Base-by-base conservation (phyloP, 164 flowering plant genomes). In the Aristolochia fimbriata region DNA sequence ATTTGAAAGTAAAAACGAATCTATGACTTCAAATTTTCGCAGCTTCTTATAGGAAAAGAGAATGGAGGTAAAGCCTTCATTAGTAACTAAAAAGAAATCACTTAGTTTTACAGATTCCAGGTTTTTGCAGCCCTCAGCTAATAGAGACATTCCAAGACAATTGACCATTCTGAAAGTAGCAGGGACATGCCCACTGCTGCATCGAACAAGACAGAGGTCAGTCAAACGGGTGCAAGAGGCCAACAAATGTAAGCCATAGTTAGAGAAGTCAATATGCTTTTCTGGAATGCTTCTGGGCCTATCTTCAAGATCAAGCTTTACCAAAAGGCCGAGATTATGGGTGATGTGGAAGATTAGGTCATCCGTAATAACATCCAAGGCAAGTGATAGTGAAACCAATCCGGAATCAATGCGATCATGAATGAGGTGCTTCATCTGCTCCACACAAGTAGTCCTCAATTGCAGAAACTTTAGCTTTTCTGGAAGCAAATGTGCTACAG, bases 1-100 rank as follows among this genome's bases (percentile, higher is more conserved):
- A 64, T 80, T 80, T 11, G 84, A 74, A 58, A 80, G 49, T 25
- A 61, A 54, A 2, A 53, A 53, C 20, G 77, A 67, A 62, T 65
- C 71, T 1, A 70, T 63, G 16, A 74, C 63, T 67, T 80, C 81
- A 67, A 77, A 71, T 33, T 74, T 78, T 58, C 74, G 70, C 47
- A 80, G 37, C 49, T 47, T 60, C 33, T 30, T 57, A 66, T 80
- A 80, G 3, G 78, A 70, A 33, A 71, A 74, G 4, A 78, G 50
- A 54, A 80, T 61, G 22, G 81, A 67, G 16, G 77, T 69, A 65
- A 76, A 80, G 8, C 84, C 81, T 23, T 80, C 81, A 65, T 80
- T 81, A 57, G 74, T 80, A 48, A 76, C 81, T 70, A 24, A 71
- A 15, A 77, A 76, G 55, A 80, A 78, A 15, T 81, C 84, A 53